A percentile compares a stretch with the other conserved stretches of the same genome.
Conservation (phyloP, 305 asterid species). For the Salvia sclarea region DNA sequence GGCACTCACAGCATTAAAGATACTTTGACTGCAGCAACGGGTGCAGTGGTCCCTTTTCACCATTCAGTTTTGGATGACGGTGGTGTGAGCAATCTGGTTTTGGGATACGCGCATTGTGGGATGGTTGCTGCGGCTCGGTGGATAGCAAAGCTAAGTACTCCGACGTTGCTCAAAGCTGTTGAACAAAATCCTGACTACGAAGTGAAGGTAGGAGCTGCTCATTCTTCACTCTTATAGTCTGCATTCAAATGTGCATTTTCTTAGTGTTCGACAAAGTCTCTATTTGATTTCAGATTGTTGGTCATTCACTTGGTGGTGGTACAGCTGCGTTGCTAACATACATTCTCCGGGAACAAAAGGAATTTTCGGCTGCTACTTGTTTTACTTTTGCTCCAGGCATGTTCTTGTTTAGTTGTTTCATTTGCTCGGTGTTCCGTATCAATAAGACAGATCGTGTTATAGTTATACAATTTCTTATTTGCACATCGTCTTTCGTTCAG, state of each 20-base stretch:
- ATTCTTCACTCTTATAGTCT: background rate
- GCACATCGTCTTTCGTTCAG: constrained; percentile 38
- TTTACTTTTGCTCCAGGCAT: constrained; percentile 89
- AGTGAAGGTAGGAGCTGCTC: constrained; percentile 55
- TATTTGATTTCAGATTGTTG: constrained; percentile 63
- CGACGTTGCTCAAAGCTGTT: constrained; percentile 68
- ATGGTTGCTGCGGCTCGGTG: constrained; percentile 99
- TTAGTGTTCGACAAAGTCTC: constrained; percentile 4
- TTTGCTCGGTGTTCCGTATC: background rate
- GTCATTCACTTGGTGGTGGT: constrained; percentile 97
- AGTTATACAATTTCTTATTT: constrained; percentile 4
- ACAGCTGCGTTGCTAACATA: constrained; percentile 89
- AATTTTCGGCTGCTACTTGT: constrained; percentile 66
- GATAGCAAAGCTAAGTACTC: constrained; percentile 83
- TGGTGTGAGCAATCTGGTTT: constrained; percentile 70
- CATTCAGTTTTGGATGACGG: constrained; percentile 86
- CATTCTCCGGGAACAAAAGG: constrained; percentile 83
- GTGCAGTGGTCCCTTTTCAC: constrained; percentile 96
- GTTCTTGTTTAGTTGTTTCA: constrained; percentile 27
- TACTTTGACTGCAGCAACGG: constrained; percentile 87
- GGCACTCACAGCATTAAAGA: constrained; percentile 95
- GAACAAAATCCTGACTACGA: constrained; percentile 70
- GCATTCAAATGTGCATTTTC: background rate
- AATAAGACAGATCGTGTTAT: background rate
- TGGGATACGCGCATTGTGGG: constrained; percentile 95